Evolutionary conservation across 1,284 basidiomycete species (phyloP).

Genomic region (Ceratobasidium sp.): DNA sequence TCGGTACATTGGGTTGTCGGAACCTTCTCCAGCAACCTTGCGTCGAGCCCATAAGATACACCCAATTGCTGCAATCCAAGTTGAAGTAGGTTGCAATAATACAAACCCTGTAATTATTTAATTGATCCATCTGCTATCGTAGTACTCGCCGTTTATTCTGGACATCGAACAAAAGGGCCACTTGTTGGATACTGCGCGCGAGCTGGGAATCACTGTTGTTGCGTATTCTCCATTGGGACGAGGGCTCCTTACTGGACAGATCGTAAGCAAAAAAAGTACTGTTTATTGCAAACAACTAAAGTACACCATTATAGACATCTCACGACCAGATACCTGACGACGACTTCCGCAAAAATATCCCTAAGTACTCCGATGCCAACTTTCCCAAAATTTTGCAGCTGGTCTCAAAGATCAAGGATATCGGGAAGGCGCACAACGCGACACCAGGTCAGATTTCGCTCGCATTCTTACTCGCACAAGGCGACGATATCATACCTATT

Average conservation of each 20-base stretch:
- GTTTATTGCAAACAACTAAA: background rate
- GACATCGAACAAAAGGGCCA: slow-evolving; percentile 36
- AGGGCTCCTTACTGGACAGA: slow-evolving; percentile 52
- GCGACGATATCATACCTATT: slow-evolving; percentile 61
- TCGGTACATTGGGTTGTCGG: slow-evolving; percentile 67
- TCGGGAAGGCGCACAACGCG: slow-evolving; percentile 57
- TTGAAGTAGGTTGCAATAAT: slow-evolving; percentile 23
- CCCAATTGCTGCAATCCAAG: slow-evolving; percentile 31
- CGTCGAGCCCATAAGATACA: slow-evolving; percentile 58
- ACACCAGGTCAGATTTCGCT: slow-evolving; percentile 64
- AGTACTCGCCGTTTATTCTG: slow-evolving; percentile 40
- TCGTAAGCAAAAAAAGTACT: background rate
- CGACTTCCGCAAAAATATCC: slow-evolving; percentile 36
- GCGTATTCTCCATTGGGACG: slow-evolving; percentile 45
- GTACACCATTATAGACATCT: slow-evolving; percentile 3
- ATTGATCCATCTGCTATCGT: background rate
- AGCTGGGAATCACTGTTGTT: slow-evolving; percentile 37
- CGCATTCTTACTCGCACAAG: slow-evolving; percentile 67
- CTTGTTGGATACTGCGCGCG: slow-evolving; percentile 33
- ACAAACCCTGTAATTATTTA: background rate
- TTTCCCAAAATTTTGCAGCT: slow-evolving; percentile 64
- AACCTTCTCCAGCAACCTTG: slow-evolving; percentile 64
- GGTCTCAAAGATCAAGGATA: slow-evolving; percentile 55
- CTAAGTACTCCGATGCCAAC: slow-evolving; percentile 56
- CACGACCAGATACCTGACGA: slow-evolving; percentile 20